Base-by-base conservation (phyloP, 2,329 filamentous ascomycete genomes). In the Trichoderma sp. region DNA sequence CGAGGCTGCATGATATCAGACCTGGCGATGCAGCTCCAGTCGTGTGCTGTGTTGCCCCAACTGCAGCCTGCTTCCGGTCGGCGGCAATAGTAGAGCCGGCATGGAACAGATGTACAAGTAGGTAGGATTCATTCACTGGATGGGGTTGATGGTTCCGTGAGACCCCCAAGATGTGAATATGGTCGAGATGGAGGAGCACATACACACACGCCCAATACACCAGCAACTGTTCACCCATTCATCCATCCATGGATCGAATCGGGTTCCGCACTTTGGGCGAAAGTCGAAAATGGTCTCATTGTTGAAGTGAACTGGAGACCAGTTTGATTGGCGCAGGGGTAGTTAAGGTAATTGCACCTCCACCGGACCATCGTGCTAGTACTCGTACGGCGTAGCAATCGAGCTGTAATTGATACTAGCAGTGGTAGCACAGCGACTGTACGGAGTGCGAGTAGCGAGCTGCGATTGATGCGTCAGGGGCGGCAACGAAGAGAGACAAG, bases 261-360 rank as follows among this genome's bases (percentile, higher is more conserved):
- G 36, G 65, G 36, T 20, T 61, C 34, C 15, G n/a, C 65, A 23
- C n/a, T 8, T 50, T 28, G 26, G 53, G 65, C 57, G 13, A 23
- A 23, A 26, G 65, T 50, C 8, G 13, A 68, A 59, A 47, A 58
- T 58, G 65, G 57, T 58, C 50, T 53, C 62, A 26, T 30, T 34
- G 28, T 23, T 23, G 39, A 39, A 53, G 55, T 17, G 4, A 36
- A 17, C 55, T 32, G 55, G 57, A 69, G 66, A n/a, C 30, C 20
- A 59, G 66, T 69, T 69, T 69, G 66, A 69, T 69, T 69, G 66
- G 66, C 66, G 59, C 66, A 69, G 39, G 66, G 66, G 66, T 69
- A 28, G 57, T 34, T 34, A 28, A 69, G 66, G 57, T 50, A 36
- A 62, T 69, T 28, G 23, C 43, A 55, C 36, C 66, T 58, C 57